Base-by-base conservation (phyloP, 1,139 yeast species). In the Suhomyces bokatorum region DNA sequence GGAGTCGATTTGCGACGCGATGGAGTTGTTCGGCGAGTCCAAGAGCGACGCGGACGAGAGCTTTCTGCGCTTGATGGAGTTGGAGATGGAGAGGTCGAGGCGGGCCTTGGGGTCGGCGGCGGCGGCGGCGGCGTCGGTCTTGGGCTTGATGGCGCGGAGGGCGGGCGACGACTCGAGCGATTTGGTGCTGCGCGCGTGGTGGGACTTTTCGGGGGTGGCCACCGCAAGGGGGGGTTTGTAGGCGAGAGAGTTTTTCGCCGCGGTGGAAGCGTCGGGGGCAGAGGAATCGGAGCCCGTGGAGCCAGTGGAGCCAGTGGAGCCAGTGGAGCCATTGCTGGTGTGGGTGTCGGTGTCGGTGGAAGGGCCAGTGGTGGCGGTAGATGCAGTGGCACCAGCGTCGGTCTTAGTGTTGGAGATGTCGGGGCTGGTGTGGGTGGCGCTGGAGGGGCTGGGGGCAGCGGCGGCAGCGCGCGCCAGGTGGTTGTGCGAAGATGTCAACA, bases 1-100 rank as follows among this genome's bases (percentile, higher is more conserved):
- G 22, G 63, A 58, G 40, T 68, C 74, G 34, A 71, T 66, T 47
- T 64, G 66, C 2, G 73, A 60, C 27, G 78, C 78, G 35, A 70
- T 58, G 8, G 68, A 60, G 45, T 65, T 60, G 44, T 67, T 69
- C 1, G 77, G 78, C 3, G 77, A 66, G 32, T 59, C 69, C 6
- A 52, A 51, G 6, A 57, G 11, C 4, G 48, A 38, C 2, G 49
- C 39, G 11, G 47, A 27, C 13, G 53, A 43, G 22, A 49, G 29
- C 20, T 41, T 49, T 12, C 58, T 41, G 39, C 52, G 46, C 22
- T 48, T 49, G 11, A 44, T 43, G 15, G 51, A 48, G n/a, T 42
- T 40, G 26, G 47, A 32, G 14, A 44, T 38, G 9, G 48, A 35
- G 36, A 40, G 27, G 37, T 47, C 46, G 28, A 45, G 39, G 40